Base-by-base conservation (phyloP, 2,329 filamentous ascomycete species). In the Chalara sp. region DNA sequence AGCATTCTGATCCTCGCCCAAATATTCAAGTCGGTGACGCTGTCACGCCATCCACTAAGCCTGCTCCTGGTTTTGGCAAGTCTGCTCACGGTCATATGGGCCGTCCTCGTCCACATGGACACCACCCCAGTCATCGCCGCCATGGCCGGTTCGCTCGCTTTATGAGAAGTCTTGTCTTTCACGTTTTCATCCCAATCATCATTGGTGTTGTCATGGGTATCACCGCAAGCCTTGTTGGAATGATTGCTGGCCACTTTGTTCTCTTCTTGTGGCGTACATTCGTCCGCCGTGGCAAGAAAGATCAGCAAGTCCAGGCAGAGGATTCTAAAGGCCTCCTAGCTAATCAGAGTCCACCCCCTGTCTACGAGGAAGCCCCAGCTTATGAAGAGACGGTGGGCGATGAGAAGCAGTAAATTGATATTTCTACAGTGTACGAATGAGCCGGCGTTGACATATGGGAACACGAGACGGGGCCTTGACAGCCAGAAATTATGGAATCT, bases 201-300 rank as follows among this genome's bases (percentile, higher is more conserved):
- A 75, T 88, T 56, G 86, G 86, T 52, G 75, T 89, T 56, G 75
- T 81, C 29, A 82, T 83, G 43, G 86, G 86, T 62, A 76, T 88
- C 49, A 74, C 76, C 32, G 81, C 84, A 56, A 85, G 84, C 67
- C 65, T 87, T 40, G 64, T 88, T 44, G 84, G 82, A 49, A 84
- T 89, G 76, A 69, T 83, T 51, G 66, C 85, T 40, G 84, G 83
- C 55, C 81, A 79, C 47, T 59, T 84, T 48, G 71, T 82, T 49
- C 75, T 84, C 47, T 80, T 78, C 52, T 46, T 83, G 30, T 80
- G 80, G 72, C 76, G 79, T 55, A 68, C 74, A 54, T 64, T 83
- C 54, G 70, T 71, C 60, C 76, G 79, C 48, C 72, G 75, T 46
- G 67, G 68, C 44, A 56, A 60, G 32, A 37, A 42, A 5, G 53